Base-by-base conservation (phyloP, 805 yeast genomes). In the Brettanomyces sp. region DNA sequence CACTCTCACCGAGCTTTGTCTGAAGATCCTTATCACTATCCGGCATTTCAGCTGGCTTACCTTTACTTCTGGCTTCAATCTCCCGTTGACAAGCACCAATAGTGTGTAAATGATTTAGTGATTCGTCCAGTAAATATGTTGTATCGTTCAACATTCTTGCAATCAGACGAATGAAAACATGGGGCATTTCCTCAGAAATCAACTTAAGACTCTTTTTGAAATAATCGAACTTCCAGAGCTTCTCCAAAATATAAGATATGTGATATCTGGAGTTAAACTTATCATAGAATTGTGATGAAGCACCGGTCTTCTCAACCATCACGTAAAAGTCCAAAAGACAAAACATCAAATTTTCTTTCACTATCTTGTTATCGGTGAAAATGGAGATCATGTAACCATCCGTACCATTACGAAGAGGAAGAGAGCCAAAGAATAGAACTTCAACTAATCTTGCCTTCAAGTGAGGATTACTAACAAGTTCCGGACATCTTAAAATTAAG, bases 121-220 rank as follows among this genome's bases (percentile, higher is more conserved):
- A 83, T 64, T 93, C 99, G 64, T 93, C 98, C 49, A 93, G 69
- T 52, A 93, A 69, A 58, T 81, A 93, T 0, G 99, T 93, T 12
- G 95, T 82, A 64, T 93, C 99, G 63, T 93, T 93, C 58, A 93
- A 72, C 86, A 93, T 82, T 62, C 96, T 74, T 1, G 99, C 99
- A 48, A 91, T 85, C 59, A 93, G 89, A 56, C 95, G 74, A 43
- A 91, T 84, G 60, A 93, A 93, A 56, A 93, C 91, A 48, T 85
- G 89, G 33, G 83, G 82, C 54, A 85, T 79, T 41, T 76, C 65
- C 30, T 68, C 69, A 22, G 95, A 77, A 58, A 85, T 90, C 45
- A 70, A 63, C 41, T 76, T 77, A 56, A 93, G 74, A 62, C 86
- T 93, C 5, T 66, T 62, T 48, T 82, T 76, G 64, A 86, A 91